Conservation (phyloP, 1,139 yeast genomes). For the Lodderomyces jiufengensis region DNA sequence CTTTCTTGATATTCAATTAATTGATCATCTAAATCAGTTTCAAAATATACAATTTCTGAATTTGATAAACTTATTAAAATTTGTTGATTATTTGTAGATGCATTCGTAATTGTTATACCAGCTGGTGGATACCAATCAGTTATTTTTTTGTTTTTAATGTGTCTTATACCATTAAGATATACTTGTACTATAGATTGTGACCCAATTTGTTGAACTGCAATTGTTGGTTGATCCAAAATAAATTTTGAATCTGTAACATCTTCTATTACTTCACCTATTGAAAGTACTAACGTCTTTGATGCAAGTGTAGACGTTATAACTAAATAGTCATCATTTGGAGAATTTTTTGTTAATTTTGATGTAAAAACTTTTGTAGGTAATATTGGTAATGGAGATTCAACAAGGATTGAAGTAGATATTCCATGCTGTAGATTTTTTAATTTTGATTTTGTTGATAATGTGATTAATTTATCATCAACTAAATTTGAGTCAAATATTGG, state of each 20-base stretch:
- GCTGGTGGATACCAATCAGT: slow-evolving; percentile 86
- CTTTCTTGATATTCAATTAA: slow-evolving; percentile 68
- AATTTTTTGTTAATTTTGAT: slow-evolving; percentile 42
- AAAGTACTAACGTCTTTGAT: slow-evolving; percentile 63
- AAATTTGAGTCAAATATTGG: slow-evolving; percentile 56
- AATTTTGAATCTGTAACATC: slow-evolving; percentile 70
- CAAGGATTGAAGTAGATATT: slow-evolving; percentile 56
- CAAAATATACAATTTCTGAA: slow-evolving; percentile 78
- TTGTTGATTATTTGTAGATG: slow-evolving; percentile 66
- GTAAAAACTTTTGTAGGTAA: slow-evolving; percentile 62
- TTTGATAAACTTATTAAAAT: slow-evolving; percentile 69
- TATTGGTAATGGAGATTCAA: slow-evolving; percentile 68
- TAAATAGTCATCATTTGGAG: slow-evolving; percentile 58
- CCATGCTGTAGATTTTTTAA: slow-evolving; percentile 59
- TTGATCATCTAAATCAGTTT: slow-evolving; percentile 61
- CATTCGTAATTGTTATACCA: slow-evolving; percentile 59
- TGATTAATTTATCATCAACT: slow-evolving; percentile 24
- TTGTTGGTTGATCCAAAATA: slow-evolving; percentile 52
- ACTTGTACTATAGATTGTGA: slow-evolving; percentile 63
- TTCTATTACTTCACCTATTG: slow-evolving; percentile 77
- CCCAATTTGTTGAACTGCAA: slow-evolving; percentile 73
- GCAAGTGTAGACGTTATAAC: slow-evolving; percentile 60
- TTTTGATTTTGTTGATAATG: slow-evolving; percentile 35
- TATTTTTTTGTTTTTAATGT: slow-evolving; percentile 24
- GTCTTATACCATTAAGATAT: slow-evolving; percentile 69